Evolutionary conservation across 305 asterid genomes (phyloP).

Genomic region (Stenogyne calaminthoides): DNA sequence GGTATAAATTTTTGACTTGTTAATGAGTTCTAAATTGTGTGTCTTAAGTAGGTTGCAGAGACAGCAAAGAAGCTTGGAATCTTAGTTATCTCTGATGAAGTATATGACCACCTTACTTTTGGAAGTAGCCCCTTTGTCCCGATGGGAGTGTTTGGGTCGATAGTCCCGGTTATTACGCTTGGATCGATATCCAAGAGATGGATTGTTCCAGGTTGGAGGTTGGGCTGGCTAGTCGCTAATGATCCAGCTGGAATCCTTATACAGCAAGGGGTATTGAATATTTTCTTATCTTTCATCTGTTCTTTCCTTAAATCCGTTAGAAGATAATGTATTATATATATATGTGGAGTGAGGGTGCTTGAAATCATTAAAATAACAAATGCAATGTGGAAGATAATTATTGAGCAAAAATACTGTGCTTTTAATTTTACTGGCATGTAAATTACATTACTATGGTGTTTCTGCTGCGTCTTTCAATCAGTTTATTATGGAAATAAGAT

Average conservation of each 20-base stretch:
- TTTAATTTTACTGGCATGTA: no score
- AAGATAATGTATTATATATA: background rate
- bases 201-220: slow-evolving; percentile 90
- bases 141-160: slow-evolving; percentile 89
- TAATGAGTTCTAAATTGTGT: background rate
- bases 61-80: slow-evolving; percentile 86
- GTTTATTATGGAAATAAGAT: background rate
- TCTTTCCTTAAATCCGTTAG: background rate
- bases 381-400: background rate
- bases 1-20: background rate
- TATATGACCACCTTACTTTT: slow-evolving; percentile 71
- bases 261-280: slow-evolving; percentile 61
- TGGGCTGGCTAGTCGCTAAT: slow-evolving; percentile 81
- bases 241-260: slow-evolving; percentile 70
- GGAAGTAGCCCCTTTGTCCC: slow-evolving; percentile 84
- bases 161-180: slow-evolving; percentile 69
- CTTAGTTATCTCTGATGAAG: slow-evolving; percentile 83
- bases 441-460: background rate
- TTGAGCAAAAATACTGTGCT: background rate
- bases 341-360: background rate
- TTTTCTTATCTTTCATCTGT: background rate
- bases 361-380: background rate
- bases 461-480: background rate
- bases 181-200: slow-evolving; percentile 94
- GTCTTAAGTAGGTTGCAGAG: slow-evolving; percentile 61